These are phyloP conservation scores for Coemansia sp. DNA, from an alignment of 192 early-diverging fungal genomes.

Conservation along the genomic window DNA sequence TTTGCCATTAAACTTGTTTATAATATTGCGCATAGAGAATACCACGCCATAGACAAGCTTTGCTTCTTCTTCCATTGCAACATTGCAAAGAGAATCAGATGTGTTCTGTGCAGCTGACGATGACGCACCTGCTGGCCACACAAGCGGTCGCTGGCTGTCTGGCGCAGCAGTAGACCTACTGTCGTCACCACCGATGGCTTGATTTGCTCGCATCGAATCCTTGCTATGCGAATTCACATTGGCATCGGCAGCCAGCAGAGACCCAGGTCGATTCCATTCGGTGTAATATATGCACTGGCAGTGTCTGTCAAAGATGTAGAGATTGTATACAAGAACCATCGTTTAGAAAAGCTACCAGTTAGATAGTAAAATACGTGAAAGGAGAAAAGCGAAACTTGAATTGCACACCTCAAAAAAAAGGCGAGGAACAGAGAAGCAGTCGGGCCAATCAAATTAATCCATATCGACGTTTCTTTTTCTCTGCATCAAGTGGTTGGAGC, in stretches of 20 bases:
- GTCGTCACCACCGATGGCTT: conserved; percentile 10
- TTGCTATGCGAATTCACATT: conserved; percentile 14
- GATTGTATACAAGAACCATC: conserved; percentile 70
- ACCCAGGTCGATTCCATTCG: conserved; percentile 63
- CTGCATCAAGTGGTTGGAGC: too few relatives aligned
- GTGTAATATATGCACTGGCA: conserved; percentile 89
- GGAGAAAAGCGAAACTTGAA: background rate
- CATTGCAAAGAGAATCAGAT: conserved; percentile 21
- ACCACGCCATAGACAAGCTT: conserved; percentile 98
- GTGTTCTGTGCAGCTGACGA: conserved; percentile 18
- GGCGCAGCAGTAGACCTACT: conserved; percentile 12
- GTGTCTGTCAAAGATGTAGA: conserved; percentile 94
- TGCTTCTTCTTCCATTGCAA: conserved; percentile 74
- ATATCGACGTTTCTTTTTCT: background rate
- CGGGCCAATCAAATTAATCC: background rate
- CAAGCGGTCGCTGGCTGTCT: conserved; percentile 27
- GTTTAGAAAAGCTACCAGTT: background rate
- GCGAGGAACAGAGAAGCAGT: background rate
- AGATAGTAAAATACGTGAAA: background rate
- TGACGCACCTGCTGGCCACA: conserved; percentile 26
- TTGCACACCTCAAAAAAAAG: background rate
- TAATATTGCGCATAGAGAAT: conserved; percentile 85
- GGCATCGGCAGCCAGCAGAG: conserved; percentile 41
- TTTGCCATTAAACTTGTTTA: conserved; percentile 71
- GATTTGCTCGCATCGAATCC: conserved; percentile 11